A percentile compares a stretch with the other conserved stretches of the same genome.
Evolutionary conservation across 345 rosid species (phyloP).

Genomic region (Pugionium cornutum): DNA sequence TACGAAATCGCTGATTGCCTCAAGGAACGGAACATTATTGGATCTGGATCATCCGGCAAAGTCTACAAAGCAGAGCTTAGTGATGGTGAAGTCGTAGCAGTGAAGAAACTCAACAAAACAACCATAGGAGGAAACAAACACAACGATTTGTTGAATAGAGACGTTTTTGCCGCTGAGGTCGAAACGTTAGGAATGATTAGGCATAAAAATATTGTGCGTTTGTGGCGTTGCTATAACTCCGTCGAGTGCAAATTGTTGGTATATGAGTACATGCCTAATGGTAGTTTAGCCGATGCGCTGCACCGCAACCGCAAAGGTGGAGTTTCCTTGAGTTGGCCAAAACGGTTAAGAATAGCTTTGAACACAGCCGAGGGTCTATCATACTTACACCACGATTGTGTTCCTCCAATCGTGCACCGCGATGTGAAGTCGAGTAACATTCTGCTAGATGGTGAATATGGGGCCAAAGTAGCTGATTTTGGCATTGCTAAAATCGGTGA

Average conservation of each 20-base stretch:
- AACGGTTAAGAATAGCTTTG: slow-evolving; percentile 69
- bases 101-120: slow-evolving; percentile 62
- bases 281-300: slow-evolving; percentile 77
- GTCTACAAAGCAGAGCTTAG: slow-evolving; percentile 76
- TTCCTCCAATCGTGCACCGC: slow-evolving; percentile 89
- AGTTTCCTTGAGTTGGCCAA: slow-evolving; percentile 59
- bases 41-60: slow-evolving; percentile 83
- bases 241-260: slow-evolving; percentile 73
- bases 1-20: slow-evolving; percentile 60
- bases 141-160: slow-evolving; percentile 40
- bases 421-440: slow-evolving; percentile 92
- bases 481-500: slow-evolving; percentile 82
- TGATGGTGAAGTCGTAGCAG: slow-evolving; percentile 74
- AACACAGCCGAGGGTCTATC: slow-evolving; percentile 88
- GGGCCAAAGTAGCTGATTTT: slow-evolving; percentile 86
- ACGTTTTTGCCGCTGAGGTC: slow-evolving; percentile 64
- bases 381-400: slow-evolving; percentile 90
- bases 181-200: slow-evolving; percentile 84
- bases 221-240: slow-evolving; percentile 75
- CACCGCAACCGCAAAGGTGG: slow-evolving; percentile 55
- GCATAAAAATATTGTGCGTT: slow-evolving; percentile 84
- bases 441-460: slow-evolving; percentile 64
- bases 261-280: slow-evolving; percentile 90
- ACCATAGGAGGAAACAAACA: slow-evolving; percentile 42
- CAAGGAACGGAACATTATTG: slow-evolving; percentile 68